These are phyloP conservation scores for Oryza officinalis DNA, from an alignment of 176 grass and related monocot genomes.

Conservation along the genomic window DNA sequence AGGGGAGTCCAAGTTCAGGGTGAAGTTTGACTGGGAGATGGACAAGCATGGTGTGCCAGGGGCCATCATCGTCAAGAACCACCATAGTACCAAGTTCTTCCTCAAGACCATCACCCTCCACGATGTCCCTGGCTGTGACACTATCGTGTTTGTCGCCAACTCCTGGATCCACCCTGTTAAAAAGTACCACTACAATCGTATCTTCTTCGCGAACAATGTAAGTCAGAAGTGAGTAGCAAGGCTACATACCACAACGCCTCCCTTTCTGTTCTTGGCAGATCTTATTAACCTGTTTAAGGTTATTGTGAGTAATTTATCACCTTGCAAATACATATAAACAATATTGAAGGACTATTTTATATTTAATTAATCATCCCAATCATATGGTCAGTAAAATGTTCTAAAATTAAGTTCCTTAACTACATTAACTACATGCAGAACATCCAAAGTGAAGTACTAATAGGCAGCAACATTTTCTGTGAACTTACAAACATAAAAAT, in stretches of 20 bases:
- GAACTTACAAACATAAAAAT: neutral
- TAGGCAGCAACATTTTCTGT: neutral
- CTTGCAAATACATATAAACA: no score
- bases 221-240: neutral
- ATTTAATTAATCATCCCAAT: neutral
- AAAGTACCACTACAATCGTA: conserved; percentile 52
- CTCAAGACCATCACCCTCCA: conserved; percentile 78
- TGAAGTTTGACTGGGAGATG: conserved; percentile 71
- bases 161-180: conserved; percentile 59
- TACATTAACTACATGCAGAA: neutral
- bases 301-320: neutral
- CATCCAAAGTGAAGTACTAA: neutral
- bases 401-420: neutral
- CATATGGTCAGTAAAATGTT: neutral
- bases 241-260: neutral
- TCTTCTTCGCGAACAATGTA: conserved; percentile 81
- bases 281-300: neutral
- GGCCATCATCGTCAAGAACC: conserved; percentile 68
- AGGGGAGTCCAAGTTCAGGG: conserved; percentile 56
- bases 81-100: conserved; percentile 60
- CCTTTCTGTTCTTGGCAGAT: neutral
- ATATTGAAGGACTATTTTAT: neutral
- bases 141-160: conserved; percentile 65
- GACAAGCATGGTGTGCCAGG: conserved; percentile 55
- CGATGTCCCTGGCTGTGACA: conserved; percentile 49